Evolutionary conservation across 371 early-diverging fungal species (phyloP).

Genomic region (Mucor saturninus): DNA sequence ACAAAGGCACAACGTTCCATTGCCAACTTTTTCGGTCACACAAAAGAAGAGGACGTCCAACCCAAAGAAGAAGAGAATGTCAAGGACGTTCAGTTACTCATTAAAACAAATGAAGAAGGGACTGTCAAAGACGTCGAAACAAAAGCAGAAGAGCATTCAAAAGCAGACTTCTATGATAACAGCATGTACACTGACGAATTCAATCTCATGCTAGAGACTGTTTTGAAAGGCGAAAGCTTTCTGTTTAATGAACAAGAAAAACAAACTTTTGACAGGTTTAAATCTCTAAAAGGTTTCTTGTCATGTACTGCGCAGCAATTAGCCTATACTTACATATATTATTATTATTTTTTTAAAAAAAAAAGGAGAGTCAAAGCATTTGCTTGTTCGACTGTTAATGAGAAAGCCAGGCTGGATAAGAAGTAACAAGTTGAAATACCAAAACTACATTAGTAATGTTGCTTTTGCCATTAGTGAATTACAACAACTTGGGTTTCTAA

Average conservation of each 20-base stretch:
- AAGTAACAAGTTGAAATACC: constrained; percentile 43
- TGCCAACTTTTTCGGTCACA: neutral
- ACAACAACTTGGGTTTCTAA: constrained; percentile 8
- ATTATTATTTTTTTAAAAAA: too few relatives aligned
- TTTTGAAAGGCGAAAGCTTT: constrained; percentile 56
- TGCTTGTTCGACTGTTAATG: constrained; percentile 69
- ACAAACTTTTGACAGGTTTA: constrained; percentile 40
- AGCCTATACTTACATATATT: too few relatives aligned
- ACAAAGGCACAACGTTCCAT: constrained; percentile 4
- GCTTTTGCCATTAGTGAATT: constrained; percentile 24
- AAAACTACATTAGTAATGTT: constrained; percentile 32
- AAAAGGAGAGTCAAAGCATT: constrained; percentile 55
- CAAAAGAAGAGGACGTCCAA: neutral
- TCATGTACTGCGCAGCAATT: neutral
- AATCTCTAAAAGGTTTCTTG: constrained; percentile 45
- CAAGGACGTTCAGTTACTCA: neutral
- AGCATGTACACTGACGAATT: constrained; percentile 64
- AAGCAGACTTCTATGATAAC: constrained; percentile 11
- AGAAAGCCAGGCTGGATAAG: constrained; percentile 63
- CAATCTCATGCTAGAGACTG: constrained; percentile 58
- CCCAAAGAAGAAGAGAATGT: too few relatives aligned
- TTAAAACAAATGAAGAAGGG: neutral
- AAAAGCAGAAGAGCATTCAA: neutral
- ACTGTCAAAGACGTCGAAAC: neutral
- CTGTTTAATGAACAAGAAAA: constrained; percentile 59